Evolutionary conservation across 805 yeast genomes (phyloP).

Genomic region (Millerozyma miso): DNA sequence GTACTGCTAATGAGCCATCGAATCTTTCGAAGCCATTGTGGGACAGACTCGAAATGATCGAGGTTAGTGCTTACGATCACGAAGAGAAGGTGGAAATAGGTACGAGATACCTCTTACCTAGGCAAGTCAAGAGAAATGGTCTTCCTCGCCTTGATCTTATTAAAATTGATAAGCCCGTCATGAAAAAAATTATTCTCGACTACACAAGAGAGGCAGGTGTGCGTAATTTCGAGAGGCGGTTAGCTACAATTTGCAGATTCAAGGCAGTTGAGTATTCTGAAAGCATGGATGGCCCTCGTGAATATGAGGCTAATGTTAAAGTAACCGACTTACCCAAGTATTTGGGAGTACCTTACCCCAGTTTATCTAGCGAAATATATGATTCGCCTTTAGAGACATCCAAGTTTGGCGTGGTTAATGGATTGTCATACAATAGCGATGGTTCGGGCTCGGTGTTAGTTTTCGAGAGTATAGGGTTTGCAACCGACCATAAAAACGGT

Average conservation of each 20-base stretch:
- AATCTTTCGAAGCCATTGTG: constrained; percentile 71
- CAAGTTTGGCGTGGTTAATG: constrained; percentile 74
- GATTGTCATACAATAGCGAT: constrained; percentile 79
- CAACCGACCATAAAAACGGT: constrained; percentile 30
- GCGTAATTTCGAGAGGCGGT: constrained; percentile 67
- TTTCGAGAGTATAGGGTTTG: constrained; percentile 73
- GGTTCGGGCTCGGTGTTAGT: constrained; percentile 81
- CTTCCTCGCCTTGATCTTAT: constrained; percentile 40
- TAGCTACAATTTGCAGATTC: constrained; percentile 74
- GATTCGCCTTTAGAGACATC: constrained; percentile 45
- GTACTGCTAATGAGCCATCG: constrained; percentile 78
- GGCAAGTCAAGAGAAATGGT: constrained; percentile 70
- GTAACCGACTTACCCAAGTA: constrained; percentile 59
- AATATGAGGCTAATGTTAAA: constrained; percentile 40
- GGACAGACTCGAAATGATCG: constrained; percentile 81
- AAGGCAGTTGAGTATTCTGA: constrained; percentile 70
- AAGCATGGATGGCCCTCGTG: constrained; percentile 14
- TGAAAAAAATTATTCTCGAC: constrained; percentile 57
- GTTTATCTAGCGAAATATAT: constrained; percentile 27
- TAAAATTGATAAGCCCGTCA: constrained; percentile 46
- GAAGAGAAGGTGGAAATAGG: constrained; percentile 75
- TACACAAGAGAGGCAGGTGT: constrained; percentile 89
- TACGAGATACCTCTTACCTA: constrained; percentile 62
- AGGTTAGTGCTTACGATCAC: constrained; percentile 73
- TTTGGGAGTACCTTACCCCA: constrained; percentile 60